These are phyloP conservation scores for Leccinum barrowsii DNA, from an alignment of 768 basidiomycete genomes.

Conservation along the genomic window DNA sequence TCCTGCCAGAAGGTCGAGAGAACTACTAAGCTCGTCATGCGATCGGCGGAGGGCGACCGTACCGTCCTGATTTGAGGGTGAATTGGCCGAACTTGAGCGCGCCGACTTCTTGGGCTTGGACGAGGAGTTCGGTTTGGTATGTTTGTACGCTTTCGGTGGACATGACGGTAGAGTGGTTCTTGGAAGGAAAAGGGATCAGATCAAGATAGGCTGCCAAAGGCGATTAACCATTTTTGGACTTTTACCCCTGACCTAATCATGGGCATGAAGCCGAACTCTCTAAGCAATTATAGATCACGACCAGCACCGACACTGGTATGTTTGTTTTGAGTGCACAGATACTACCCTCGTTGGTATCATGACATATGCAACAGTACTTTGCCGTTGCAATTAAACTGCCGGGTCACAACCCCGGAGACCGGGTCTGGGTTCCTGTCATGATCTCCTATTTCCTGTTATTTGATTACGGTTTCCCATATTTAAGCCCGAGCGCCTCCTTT, in stretches of 20 bases:
- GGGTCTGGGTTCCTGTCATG: too few relatives aligned
- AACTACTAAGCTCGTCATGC: neutral
- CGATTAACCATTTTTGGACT: conserved; percentile 8
- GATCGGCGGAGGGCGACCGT: conserved; percentile 22
- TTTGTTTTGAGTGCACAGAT: too few relatives aligned
- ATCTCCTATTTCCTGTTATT: too few relatives aligned
- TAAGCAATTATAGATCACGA: neutral
- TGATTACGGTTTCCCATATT: too few relatives aligned
- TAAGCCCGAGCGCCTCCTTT: too few relatives aligned
- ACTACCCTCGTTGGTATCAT: too few relatives aligned
- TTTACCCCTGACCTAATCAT: neutral
- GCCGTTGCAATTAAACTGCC: too few relatives aligned
- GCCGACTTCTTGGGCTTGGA: conserved; percentile 61
- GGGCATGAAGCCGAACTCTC: neutral
- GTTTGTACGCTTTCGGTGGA: conserved; percentile 32
- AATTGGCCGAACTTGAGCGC: conserved; percentile 91
- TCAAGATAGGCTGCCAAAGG: neutral
- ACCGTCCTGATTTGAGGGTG: conserved; percentile 94
- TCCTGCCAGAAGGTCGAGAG: conserved; percentile 36
- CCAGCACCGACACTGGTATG: too few relatives aligned
- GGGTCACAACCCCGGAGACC: too few relatives aligned
- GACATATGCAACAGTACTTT: too few relatives aligned
- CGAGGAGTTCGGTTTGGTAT: conserved; percentile 66
- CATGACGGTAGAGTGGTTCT: conserved; percentile 12
- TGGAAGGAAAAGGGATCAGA: neutral